Base-by-base conservation (phyloP, 2,329 filamentous ascomycete genomes). In the Fusarium devonianum region DNA sequence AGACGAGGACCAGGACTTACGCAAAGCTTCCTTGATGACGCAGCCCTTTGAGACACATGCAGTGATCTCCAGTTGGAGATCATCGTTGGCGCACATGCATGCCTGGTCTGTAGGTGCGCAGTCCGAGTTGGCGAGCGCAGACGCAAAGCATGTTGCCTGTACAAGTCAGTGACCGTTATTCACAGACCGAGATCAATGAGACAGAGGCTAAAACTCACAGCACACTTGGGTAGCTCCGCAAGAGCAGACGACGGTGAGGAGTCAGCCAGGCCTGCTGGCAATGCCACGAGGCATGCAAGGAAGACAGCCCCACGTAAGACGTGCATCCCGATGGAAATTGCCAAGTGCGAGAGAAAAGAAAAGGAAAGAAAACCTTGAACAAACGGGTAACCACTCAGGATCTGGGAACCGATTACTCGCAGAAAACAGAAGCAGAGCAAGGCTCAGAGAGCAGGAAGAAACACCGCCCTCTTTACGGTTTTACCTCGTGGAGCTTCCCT, bases 51-150 rank as follows among this genome's bases (percentile, higher is more conserved):
- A 4, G 23, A 26, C 23, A 26, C 23, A 26, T 12, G 11, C 11
- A 12, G 7, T 26, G 11, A 26, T 12, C 7, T 10, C 23, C 23
- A 26, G 11, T 12, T 26, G 23, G 11, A 26, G 3, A n/a, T 10
- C 11, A 12, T 26, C 23, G 28, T 70, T 62, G 14, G 60, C 63
- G 51, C 72, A 74, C 23, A 68, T 61, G 37, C 72, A 74, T 1
- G 61, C 62, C 26, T 55, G 39, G 37, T 74, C 43, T 3, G 60
- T 55, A 8, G 51, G 16, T 2, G 56, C 35, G 38, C 70, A 74
- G 3, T 54, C 26, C 5, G 69, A 70, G 9, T 54, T 48, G 11
- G 49, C 19, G 19, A 71, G 29, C 3, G 58, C 60, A 11, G 46
- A 46, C 4, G 36, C 23, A 7, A 72, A 56, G 18, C 71, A 73